These are phyloP conservation scores for Heimioporus sp. DNA, from an alignment of 768 basidiomycete genomes.

Conservation along the genomic window DNA sequence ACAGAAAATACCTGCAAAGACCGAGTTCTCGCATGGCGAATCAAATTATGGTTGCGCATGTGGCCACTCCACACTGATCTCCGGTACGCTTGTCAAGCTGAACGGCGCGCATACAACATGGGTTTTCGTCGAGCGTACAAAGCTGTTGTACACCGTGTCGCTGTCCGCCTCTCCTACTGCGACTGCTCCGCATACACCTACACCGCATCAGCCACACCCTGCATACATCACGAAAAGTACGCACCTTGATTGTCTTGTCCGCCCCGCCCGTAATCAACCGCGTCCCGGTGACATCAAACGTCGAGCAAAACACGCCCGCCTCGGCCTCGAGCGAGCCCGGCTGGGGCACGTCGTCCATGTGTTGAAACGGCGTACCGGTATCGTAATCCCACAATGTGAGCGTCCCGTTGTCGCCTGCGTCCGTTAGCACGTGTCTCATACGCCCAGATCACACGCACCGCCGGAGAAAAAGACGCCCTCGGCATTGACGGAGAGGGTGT, in stretches of 20 bases:
- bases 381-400: conserved; percentile 93
- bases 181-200: conserved; percentile 72
- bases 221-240: conserved; percentile 16
- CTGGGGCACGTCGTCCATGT: conserved; percentile 90
- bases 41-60: no score
- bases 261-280: conserved; percentile 94
- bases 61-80: no score
- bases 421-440: neutral
- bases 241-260: conserved; percentile 97
- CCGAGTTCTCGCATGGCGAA: no score
- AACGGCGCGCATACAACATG: no score
- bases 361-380: conserved; percentile 93
- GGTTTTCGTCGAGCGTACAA: no score
- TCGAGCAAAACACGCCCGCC: conserved; percentile 94
- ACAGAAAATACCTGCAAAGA: no score
- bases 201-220: neutral
- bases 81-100: no score
- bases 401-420: conserved; percentile 84
- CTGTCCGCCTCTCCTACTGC: neutral
- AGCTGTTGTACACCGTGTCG: no score
- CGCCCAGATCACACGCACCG: conserved; percentile 45
- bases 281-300: conserved; percentile 94
- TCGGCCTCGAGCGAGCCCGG: conserved; percentile 98
- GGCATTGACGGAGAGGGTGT: conserved; percentile 88
- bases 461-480: conserved; percentile 98